Evolutionary conservation across 306 rosid species (phyloP).

Genomic region (Pterocarpus santalinus): DNA sequence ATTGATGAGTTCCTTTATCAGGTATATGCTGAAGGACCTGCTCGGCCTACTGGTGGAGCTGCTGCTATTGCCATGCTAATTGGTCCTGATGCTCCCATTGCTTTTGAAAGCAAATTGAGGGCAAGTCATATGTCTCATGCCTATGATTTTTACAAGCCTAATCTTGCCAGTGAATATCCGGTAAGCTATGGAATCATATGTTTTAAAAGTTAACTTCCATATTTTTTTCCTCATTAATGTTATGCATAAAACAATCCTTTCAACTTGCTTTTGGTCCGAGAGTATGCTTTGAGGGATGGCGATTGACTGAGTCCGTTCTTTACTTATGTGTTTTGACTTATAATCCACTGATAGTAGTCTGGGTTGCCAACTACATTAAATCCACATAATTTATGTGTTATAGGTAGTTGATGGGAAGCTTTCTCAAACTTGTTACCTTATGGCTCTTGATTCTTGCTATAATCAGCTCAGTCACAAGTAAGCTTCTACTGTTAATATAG

Average conservation of each 20-base stretch:
- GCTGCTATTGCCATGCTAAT: constrained; percentile 87
- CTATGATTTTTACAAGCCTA: constrained; percentile 93
- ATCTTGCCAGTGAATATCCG: constrained; percentile 97
- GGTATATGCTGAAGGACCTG: constrained; percentile 95
- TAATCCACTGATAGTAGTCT: constrained; percentile 14
- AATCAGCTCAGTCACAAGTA: constrained; percentile 72
- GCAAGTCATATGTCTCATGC: constrained; percentile 88
- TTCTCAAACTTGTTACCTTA: constrained; percentile 87
- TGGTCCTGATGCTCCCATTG: constrained; percentile 87
- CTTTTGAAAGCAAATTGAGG: constrained; percentile 87
- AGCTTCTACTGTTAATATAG: constrained; percentile 45
- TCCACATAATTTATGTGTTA: constrained; percentile 37
- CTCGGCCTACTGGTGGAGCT: constrained; percentile 94
- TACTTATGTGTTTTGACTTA: neutral
- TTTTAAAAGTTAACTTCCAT: constrained; percentile 23
- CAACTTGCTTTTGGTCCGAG: constrained; percentile 25
- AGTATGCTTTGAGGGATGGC: neutral
- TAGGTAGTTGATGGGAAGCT: constrained; percentile 97
- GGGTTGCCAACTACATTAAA: constrained; percentile 33
- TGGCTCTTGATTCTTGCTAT: constrained; percentile 90
- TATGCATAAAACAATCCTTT: neutral
- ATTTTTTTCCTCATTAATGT: constrained; percentile 4
- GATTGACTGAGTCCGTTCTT: neutral
- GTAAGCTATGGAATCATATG: constrained; percentile 50
- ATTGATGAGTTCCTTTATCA: constrained; percentile 47